A percentile compares a stretch with the other conserved stretches of the same genome.
phyloP scores from a whole-genome alignment of 1,284 basidiomycete genomes.

The Leccinum fallax region DNA sequence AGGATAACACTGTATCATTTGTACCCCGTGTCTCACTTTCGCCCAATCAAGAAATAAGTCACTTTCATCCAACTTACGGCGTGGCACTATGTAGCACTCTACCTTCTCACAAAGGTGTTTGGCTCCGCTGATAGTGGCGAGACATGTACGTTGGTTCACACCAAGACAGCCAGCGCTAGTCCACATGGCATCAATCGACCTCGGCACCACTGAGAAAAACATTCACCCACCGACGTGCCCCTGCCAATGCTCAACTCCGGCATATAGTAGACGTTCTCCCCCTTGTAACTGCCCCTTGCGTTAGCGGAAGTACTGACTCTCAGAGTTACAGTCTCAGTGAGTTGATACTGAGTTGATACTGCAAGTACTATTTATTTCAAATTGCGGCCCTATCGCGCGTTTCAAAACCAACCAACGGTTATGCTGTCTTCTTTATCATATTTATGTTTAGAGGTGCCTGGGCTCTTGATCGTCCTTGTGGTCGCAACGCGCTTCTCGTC shows the following conservation, averaged over 20 bases:
- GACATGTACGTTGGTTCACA: neutral
- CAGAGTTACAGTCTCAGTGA: neutral
- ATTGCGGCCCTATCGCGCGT: neutral
- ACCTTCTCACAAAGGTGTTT: neutral
- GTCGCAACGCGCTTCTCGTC: neutral
- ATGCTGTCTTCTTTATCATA: neutral
- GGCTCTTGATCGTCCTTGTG: neutral
- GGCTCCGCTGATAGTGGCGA: neutral
- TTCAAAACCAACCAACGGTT: neutral
- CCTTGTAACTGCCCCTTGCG: neutral
- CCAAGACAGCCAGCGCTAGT: neutral
- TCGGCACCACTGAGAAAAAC: neutral
- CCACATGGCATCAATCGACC: neutral
- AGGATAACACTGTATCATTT: conserved; percentile 4
- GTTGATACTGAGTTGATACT: neutral
- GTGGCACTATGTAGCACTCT: neutral
- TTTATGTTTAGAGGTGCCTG: neutral
- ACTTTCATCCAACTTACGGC: neutral
- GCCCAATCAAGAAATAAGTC: neutral
- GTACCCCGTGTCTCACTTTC: conserved; percentile 5
- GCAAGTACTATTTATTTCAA: neutral
- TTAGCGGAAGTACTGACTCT: neutral
- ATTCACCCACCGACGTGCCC: neutral
- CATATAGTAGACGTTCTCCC: neutral
- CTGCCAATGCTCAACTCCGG: neutral